Conservation (phyloP, 2,329 filamentous ascomycete species). For the Calonectria multiphialidica region DNA sequence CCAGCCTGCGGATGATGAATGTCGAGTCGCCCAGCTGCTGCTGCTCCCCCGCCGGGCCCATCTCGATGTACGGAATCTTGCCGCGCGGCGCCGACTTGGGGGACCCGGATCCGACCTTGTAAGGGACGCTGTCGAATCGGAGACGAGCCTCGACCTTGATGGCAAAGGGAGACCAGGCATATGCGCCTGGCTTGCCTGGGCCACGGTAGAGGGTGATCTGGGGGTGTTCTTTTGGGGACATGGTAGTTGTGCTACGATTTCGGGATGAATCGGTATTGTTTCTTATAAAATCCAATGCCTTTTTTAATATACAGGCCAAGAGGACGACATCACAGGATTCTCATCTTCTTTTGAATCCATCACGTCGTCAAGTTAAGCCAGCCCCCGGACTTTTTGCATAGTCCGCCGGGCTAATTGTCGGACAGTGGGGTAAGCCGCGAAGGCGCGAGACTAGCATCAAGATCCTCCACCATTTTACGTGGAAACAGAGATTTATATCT, state of each 20-base stretch:
- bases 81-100: slow-evolving; percentile 61
- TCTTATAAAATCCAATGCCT: not conserved
- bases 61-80: slow-evolving; percentile 70
- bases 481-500: not conserved
- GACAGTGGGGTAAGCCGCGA: slow-evolving; percentile 9
- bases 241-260: slow-evolving; percentile 9
- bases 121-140: slow-evolving; percentile 63
- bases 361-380: not conserved
- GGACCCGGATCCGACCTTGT: slow-evolving; percentile 60
- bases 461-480: not conserved
- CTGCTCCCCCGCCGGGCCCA: slow-evolving; percentile 35
- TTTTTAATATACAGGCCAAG: too few species aligned
- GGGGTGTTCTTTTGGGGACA: not conserved
- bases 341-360: not conserved
- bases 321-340: not conserved
- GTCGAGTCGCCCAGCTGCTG: slow-evolving; percentile 62
- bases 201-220: slow-evolving; percentile 61
- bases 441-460: not conserved
- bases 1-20: slow-evolving; percentile 64
- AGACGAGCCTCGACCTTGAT: slow-evolving; percentile 72
- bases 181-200: slow-evolving; percentile 50
- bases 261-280: too few species aligned
- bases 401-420: slow-evolving; percentile 2
- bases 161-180: slow-evolving; percentile 73
- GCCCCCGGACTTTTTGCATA: slow-evolving; percentile 16